Conservation (phyloP, 352 stramenopile genomes). For the Globisporangium megalacanthum region DNA sequence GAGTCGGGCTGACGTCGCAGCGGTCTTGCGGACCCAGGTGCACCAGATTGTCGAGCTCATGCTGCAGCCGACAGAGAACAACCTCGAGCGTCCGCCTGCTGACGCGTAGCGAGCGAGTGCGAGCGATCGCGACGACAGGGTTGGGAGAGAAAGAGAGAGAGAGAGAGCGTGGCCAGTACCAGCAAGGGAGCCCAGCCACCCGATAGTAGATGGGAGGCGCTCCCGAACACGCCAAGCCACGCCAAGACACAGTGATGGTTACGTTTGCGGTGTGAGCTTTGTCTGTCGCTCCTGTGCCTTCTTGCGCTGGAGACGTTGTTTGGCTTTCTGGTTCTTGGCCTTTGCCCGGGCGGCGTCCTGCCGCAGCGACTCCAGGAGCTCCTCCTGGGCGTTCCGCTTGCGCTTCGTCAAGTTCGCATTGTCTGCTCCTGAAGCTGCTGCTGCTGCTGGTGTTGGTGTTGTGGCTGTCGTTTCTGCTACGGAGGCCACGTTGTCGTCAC, state of each 20-base stretch:
- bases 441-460: background rate
- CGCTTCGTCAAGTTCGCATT: constrained; percentile 36
- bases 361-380: constrained; percentile 60
- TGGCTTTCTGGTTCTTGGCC: constrained; percentile 74
- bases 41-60: constrained; percentile 75
- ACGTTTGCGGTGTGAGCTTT: background rate
- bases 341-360: constrained; percentile 61
- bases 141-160: no score
- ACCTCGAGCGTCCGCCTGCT: constrained; percentile 47
- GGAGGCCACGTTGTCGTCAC: background rate
- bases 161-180: no score
- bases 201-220: background rate
- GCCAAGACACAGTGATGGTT: no score
- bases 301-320: constrained; percentile 68
- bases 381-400: constrained; percentile 59
- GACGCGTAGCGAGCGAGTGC: constrained; percentile 13
- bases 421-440: background rate
- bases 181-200: no score
- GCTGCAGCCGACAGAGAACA: constrained; percentile 76
- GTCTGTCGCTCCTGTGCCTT: constrained; percentile 49
- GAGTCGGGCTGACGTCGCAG: constrained; percentile 50
- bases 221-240: background rate
- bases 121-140: background rate
- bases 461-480: background rate
- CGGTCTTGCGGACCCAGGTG: constrained; percentile 57